Conservation (phyloP, 768 basidiomycete species). For the Tricholoma saponaceum region DNA sequence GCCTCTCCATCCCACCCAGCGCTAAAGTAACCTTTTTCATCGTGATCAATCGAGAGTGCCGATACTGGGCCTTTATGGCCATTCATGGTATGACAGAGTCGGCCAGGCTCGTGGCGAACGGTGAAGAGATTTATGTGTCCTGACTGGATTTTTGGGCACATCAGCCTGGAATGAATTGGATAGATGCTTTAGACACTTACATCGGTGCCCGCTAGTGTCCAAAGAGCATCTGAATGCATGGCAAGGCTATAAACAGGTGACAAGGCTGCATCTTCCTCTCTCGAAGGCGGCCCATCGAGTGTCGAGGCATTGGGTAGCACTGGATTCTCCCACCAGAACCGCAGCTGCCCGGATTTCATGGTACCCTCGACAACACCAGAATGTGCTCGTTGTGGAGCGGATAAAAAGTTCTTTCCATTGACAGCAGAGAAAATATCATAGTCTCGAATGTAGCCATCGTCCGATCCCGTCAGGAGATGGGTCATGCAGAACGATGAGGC, state of each 20-base stretch:
- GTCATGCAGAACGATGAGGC: constrained; percentile 84
- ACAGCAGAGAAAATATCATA: constrained; percentile 89
- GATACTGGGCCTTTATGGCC: constrained; percentile 84
- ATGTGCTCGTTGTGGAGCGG: constrained; percentile 84
- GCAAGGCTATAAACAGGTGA: constrained; percentile 87
- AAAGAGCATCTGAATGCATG: constrained; percentile 91
- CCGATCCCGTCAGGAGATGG: constrained; percentile 85
- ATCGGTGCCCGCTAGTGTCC: constrained; percentile 85
- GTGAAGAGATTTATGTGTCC: constrained; percentile 95
- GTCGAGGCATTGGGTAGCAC: constrained; percentile 24
- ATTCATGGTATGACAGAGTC: constrained; percentile 63
- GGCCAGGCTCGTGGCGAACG: constrained; percentile 88
- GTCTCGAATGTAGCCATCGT: constrained; percentile 90
- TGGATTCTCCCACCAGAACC: constrained; percentile 91
- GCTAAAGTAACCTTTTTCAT: constrained; percentile 84
- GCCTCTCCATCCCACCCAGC: constrained; percentile 95
- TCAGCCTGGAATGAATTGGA: neutral
- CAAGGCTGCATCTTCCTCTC: constrained; percentile 47
- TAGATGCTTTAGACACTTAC: constrained; percentile 39
- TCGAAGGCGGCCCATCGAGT: constrained; percentile 20
- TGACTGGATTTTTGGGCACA: constrained; percentile 40
- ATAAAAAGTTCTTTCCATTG: constrained; percentile 84
- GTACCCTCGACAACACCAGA: constrained; percentile 89
- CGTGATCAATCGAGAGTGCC: constrained; percentile 72
- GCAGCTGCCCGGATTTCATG: constrained; percentile 83